Percentiles rank a stretch among this genome's conserved stretches.
These are phyloP conservation scores for Boletus huronensis DNA, from an alignment of 768 basidiomycete genomes.

Conservation along the genomic window DNA sequence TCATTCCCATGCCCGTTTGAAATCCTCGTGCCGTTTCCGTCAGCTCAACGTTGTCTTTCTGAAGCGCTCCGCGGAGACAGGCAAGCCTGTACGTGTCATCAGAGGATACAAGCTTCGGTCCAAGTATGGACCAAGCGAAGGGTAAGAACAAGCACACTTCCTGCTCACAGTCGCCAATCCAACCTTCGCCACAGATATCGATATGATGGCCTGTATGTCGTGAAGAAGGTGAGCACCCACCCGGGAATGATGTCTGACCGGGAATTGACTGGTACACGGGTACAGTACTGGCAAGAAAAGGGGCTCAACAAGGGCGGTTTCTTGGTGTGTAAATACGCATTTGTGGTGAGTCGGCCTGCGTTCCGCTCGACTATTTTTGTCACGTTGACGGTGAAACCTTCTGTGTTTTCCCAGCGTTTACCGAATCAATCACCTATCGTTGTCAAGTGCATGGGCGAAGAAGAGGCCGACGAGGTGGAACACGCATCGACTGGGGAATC, in stretches of 20 bases:
- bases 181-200: conserved; percentile 54
- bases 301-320: conserved; percentile 68
- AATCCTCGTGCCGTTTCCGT: neutral
- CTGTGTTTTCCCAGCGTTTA: conserved; percentile 20
- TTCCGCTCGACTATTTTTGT: neutral
- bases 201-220: conserved; percentile 84
- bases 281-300: conserved; percentile 68
- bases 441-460: conserved; percentile 19
- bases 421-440: conserved; percentile 21
- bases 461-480: conserved; percentile 1
- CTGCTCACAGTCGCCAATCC: neutral
- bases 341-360: conserved; percentile 51
- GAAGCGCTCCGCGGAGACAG: conserved; percentile 74
- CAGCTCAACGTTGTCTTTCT: neutral
- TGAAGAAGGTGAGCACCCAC: conserved; percentile 54
- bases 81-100: conserved; percentile 82
- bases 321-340: conserved; percentile 81
- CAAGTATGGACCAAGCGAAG: conserved; percentile 73
- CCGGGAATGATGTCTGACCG: neutral
- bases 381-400: neutral
- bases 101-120: conserved; percentile 69
- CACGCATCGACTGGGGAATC: neutral
- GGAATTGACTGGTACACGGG: neutral
- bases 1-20: neutral
- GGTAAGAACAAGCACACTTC: conserved; percentile 38